Evolutionary conservation across 208 protist species (phyloP).

Genomic region (Wallacemonas sp.): DNA sequence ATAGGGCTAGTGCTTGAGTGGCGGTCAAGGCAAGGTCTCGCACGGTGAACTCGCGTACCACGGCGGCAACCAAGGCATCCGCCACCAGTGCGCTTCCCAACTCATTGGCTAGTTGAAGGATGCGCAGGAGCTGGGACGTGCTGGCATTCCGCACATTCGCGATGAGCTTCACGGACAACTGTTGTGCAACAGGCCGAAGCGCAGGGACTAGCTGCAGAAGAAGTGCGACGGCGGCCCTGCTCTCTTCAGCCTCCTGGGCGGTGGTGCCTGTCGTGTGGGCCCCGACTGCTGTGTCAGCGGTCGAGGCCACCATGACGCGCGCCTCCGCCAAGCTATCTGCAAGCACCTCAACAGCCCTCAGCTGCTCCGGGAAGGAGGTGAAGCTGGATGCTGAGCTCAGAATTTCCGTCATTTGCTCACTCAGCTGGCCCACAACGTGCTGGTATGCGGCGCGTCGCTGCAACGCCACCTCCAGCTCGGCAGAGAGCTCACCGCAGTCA

Average conservation of each 20-base stretch:
- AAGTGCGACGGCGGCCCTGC: neutral
- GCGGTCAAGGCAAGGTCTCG: slow-evolving; percentile 29
- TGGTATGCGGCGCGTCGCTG: slow-evolving; percentile 39
- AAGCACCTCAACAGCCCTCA: slow-evolving; percentile 65
- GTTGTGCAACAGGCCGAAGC: slow-evolving; percentile 29
- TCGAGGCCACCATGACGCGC: neutral
- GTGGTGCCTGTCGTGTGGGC: neutral
- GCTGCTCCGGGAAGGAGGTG: slow-evolving; percentile 48
- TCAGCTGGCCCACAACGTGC: slow-evolving; percentile 51
- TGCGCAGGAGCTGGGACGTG: slow-evolving; percentile 39
- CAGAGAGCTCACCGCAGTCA: neutral
- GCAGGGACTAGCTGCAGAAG: slow-evolving; percentile 40
- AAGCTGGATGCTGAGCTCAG: slow-evolving; percentile 59
- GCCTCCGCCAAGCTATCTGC: slow-evolving; percentile 16
- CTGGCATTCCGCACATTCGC: slow-evolving; percentile 35
- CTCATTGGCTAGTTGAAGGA: slow-evolving; percentile 57
- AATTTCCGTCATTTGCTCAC: slow-evolving; percentile 52
- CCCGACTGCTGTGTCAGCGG: slow-evolving; percentile 27
- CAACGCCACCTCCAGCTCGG: slow-evolving; percentile 32
- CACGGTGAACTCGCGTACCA: slow-evolving; percentile 57
- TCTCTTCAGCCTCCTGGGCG: neutral
- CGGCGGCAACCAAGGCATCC: slow-evolving; percentile 60
- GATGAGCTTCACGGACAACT: slow-evolving; percentile 59
- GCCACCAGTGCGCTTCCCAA: slow-evolving; percentile 51
- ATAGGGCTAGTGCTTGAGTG: slow-evolving; percentile 29